Evolutionary conservation across 805 yeast genomes (phyloP), one percentile per base, ranked within the genome.

Genomic region (Saccharomycopsis babjevae): DNA sequence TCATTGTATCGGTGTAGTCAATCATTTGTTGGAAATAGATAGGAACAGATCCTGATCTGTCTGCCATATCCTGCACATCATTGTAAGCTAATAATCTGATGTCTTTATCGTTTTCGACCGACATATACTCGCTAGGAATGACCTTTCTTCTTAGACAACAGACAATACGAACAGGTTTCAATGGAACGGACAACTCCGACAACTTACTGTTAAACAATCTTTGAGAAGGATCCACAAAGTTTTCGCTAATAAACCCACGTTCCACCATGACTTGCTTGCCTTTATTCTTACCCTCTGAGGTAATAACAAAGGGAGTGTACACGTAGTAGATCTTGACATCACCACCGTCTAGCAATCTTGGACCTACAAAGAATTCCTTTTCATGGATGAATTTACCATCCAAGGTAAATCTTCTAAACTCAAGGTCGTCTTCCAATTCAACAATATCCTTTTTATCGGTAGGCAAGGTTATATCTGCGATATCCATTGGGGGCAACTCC

Each of bases 321-420:
- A 93, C 79, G 28, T 82, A 73, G 71, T 89, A 94, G 0, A 99
- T 99, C 61, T 83, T 80, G 65, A 77, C 75, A 54, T 85, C 89
- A 22, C 52, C 52, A 22, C 52, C 52, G 64, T 89, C 84, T 65
- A 79, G 78, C 57, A 87, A 77, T 65, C 97, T 79, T 5, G 99
- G 98, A 0, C 98, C 98, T 58, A 94, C 89, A 68, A 89, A 87
- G 74, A 91, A 83, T 71, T 94, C 99, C 68, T 91, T 84, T 15
- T 84, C 82, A 68, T 94, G 92, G 66, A 88, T 86, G 70, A 86
- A 94, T 60, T 77, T 79, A 1, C 99, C 99, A 57, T 79, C 83
- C 13, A 88, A 73, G n/a, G 78, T 76, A 54, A 93, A 92, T 65
- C 86, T 79, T 60, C 97, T 80, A 71, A 86, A 93, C 67, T 92